A percentile compares a stretch with the other conserved stretches of the same genome.
Evolutionary conservation across 345 rosid genomes (phyloP).

Genomic region (Garcia nutans): DNA sequence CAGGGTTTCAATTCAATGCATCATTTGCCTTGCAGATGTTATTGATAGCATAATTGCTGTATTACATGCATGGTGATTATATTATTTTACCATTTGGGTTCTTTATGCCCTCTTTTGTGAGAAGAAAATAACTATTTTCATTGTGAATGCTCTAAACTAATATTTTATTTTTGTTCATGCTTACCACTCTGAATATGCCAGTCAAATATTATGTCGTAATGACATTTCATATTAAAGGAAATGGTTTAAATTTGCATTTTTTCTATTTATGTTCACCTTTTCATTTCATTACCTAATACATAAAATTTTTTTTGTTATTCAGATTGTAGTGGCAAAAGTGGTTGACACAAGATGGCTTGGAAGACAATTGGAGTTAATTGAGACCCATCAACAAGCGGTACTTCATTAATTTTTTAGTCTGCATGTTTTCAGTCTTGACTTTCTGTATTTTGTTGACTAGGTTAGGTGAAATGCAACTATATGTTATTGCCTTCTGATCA

Average conservation of each 20-base stretch:
- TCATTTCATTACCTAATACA: constrained; percentile 8
- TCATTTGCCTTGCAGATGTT: constrained; percentile 2
- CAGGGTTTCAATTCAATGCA: not conserved
- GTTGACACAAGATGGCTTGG: constrained; percentile 84
- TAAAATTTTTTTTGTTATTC: constrained; percentile 27
- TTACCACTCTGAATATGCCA: not conserved
- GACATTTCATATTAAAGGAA: not conserved
- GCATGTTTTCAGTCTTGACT: not conserved
- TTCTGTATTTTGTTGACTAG: not conserved
- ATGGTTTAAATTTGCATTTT: not conserved
- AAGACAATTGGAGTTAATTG: constrained; percentile 87
- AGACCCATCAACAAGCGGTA: constrained; percentile 99
- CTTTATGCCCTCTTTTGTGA: not conserved
- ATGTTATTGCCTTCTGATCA: not conserved
- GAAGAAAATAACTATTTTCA: not conserved
- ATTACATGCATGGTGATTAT: not conserved
- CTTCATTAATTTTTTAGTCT: not conserved
- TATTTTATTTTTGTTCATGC: not conserved
- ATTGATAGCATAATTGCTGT: not conserved
- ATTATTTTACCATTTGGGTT: constrained; percentile 6
- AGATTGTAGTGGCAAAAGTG: constrained; percentile 98
- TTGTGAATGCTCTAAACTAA: not conserved
- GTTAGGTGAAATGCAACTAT: not conserved
- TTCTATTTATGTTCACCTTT: not conserved
- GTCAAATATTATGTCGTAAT: not conserved